Evolutionary conservation across 2,329 filamentous ascomycete genomes (phyloP).

Genomic region (Furcasterigmium furcatum): DNA sequence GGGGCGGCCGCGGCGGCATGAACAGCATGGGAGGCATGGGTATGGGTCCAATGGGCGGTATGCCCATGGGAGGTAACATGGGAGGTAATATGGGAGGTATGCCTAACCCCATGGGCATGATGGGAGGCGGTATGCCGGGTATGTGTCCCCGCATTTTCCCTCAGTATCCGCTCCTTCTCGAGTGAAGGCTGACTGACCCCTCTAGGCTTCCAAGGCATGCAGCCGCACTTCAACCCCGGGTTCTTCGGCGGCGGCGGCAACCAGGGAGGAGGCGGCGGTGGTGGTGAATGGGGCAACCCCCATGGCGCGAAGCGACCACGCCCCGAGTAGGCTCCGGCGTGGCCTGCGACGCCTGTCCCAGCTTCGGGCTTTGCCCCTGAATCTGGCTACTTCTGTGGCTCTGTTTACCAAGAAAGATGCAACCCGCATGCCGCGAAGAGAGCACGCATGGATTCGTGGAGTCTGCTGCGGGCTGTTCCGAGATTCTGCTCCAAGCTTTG

Average conservation of each 20-base stretch:
- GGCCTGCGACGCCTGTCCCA: too few species aligned
- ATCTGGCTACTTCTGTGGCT: too few species aligned
- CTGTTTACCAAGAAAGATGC: too few species aligned
- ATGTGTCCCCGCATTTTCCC: slow-evolving; percentile 14
- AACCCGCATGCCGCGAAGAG: background rate
- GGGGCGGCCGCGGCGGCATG: slow-evolving; percentile 34
- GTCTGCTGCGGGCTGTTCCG: too few species aligned
- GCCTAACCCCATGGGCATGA: too few species aligned
- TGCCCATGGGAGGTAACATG: slow-evolving; percentile 54
- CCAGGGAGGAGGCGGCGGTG: slow-evolving; percentile 39
- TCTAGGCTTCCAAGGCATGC: slow-evolving; percentile 66
- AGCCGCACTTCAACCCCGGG: slow-evolving; percentile 67
- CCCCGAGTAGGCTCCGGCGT: slow-evolving; percentile 69
- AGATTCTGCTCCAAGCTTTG: too few species aligned
- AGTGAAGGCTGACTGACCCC: too few species aligned
- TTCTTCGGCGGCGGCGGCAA: slow-evolving; percentile 62
- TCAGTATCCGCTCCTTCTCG: too few species aligned
- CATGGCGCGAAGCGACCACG: slow-evolving; percentile 78
- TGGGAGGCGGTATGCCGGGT: slow-evolving; percentile 56
- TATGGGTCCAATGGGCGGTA: slow-evolving; percentile 53
- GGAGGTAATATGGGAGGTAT: slow-evolving; percentile 48
- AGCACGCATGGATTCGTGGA: too few species aligned
- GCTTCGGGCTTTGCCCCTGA: too few species aligned
- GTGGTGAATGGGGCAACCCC: slow-evolving; percentile 71
- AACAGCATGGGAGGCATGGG: slow-evolving; percentile 27